phyloP scores from a whole-genome alignment of 345 rosid species.

The Euphorbia tirucalli region DNA sequence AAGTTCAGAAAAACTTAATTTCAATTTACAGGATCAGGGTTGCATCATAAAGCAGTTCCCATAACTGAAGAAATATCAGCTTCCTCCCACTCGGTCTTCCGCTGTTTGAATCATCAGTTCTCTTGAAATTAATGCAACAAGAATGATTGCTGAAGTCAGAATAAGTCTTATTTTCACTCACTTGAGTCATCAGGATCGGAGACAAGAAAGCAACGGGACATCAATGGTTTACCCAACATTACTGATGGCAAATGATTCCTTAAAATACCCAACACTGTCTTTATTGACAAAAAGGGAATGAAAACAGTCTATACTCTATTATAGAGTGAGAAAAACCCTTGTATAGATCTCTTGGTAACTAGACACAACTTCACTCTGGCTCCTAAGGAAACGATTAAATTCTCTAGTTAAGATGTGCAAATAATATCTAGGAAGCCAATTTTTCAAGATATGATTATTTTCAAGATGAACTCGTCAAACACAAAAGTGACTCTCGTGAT shows the following conservation, averaged over 20 bases:
- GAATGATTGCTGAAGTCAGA: neutral
- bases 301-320: neutral
- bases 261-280: no score
- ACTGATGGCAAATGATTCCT: no score
- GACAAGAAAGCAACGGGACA: neutral
- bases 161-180: neutral
- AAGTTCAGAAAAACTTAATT: neutral
- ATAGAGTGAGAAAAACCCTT: neutral
- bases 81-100: neutral
- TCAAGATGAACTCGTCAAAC: neutral
- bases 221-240: neutral
- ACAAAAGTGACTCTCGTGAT: neutral
- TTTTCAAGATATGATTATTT: neutral
- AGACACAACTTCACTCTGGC: neutral
- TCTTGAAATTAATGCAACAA: neutral
- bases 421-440: neutral
- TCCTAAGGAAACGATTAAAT: no score
- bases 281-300: no score
- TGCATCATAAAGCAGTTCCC: neutral
- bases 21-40: neutral
- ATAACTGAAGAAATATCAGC: constrained; percentile 4
- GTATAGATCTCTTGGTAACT: neutral
- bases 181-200: neutral
- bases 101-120: constrained; percentile 2
- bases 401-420: neutral